Evolutionary conservation across 805 yeast genomes (phyloP), one percentile per base, ranked within the genome.

Genomic region (Saturnispora dispora): DNA sequence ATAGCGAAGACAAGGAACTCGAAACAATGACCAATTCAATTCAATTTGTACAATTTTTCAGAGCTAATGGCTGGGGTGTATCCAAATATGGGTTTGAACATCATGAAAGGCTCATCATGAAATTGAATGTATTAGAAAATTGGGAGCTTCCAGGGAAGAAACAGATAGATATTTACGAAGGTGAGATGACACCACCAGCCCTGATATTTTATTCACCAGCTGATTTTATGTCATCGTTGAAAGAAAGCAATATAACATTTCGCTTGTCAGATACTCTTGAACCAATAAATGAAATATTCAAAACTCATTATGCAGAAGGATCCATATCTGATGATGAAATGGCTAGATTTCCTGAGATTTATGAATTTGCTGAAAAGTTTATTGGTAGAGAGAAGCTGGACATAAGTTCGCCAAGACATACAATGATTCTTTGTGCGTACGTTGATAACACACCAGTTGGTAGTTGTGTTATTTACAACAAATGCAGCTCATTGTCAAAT

Each of bases 231-330:
- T 23, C 44, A 10, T 40, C 28, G 7, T 68, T 80, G 55, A 77
- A 75, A 67, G 75, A 78, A 51, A 77, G 78, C 39, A 82, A 83
- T 3, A 75, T 79, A 13, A 65, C 78, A 54, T 79, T 80, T 62
- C 82, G 78, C 57, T 69, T 79, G n/a, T 74, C 81, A 57, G 68
- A 64, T 53, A 70, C 74, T 52, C 62, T 72, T 11, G 63, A 65
- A 3, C 72, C 33, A 1, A 41, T 46, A 7, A 44, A 48, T 18
- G 20, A 74, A 55, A 63, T 78, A 41, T 60, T 72, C 55, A 63
- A 65, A n/a, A 60, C 77, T n/a, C 64, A 77, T 5, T 58, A 64
- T 33, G 56, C 63, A 17, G 50, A 40, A 8, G 39, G 50, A 6
- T 25, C 45, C 30, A 36, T 44, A 0, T 47, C 23, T 7, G 53